Base-by-base conservation (phyloP, 2,329 filamentous ascomycete species). In the Trichoderma breve region DNA sequence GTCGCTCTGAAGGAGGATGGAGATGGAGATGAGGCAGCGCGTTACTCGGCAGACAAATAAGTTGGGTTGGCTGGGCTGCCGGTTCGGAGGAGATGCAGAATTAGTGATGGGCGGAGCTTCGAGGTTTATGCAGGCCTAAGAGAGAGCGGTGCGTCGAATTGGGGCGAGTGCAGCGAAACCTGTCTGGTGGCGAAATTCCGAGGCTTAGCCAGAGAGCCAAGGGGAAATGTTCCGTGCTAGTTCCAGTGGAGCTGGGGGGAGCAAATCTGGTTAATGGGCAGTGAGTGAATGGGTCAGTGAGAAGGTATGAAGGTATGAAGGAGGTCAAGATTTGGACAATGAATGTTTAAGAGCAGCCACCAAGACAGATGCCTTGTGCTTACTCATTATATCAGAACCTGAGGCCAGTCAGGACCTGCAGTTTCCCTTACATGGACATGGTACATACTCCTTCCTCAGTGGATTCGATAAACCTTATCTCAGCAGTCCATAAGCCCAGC, bases 111-210 rank as follows among this genome's bases (percentile, higher is more conserved):
- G 64, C 51, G 51, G 51, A 67, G 64, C 51, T 43, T 57, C 39
- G 66, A 69, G 57, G 66, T 69, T 69, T 62, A 69, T 69, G 66
- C 66, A 69, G 34, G 66, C 53, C 57, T 43, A 18, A 51, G n/a
- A 21, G n/a, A n/a, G n/a, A 51, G 43, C 43, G 43, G 43, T 51
- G 43, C 43, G 32, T 32, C 47, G 32, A 58, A 43, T 58, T 34
- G 64, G 51, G 30, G 34, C 28, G 24, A 21, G 21, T 67, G 30
- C 26, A 11, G 53, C 6, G 24, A 36, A 4, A 18, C n/a, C 18
- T 47, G 43, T 21, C 43, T n/a, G 53, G 34, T 18, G 55, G 55
- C 65, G 43, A 32, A 32, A 32, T 68, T 47, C 65, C 65, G 65
- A 68, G 65, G 65, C 65, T 68, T 68, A 68, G 65, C 65, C 65